Base-by-base conservation (phyloP, 768 basidiomycete genomes). In the Mycena albidolilacea region DNA sequence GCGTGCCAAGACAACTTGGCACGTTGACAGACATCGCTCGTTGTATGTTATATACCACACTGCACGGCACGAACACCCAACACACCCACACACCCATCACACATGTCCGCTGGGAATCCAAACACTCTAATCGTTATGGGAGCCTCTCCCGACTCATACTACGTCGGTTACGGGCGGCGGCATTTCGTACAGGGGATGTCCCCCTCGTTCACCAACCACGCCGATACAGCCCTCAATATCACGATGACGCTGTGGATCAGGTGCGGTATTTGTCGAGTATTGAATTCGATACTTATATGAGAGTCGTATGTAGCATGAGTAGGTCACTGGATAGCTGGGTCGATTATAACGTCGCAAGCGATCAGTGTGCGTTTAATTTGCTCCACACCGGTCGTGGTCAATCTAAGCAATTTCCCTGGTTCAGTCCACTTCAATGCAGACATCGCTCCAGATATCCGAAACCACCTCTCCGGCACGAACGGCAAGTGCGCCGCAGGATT, bases 81-180 rank as follows among this genome's bases (percentile, higher is more conserved):
- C 30, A 30, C 30, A 30, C 23, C 23, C 23, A 23, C 30, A 30
- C 30, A 30, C 30, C 30, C 30, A 30, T 30, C 30, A 30, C 30
- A 19, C 50, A 52, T 52, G 50, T 19, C 43, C 2, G 52, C 52
- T 23, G 48, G 67, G 19, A 62, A 61, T 46, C 58, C 67, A 5
- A 61, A 19, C 64, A 64, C 52, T 1, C 11, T 73, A 37, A 54
- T 73, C 64, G 63, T 73, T 9, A 37, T 74, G 5, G 73, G 73
- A 19, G 2, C 39, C n/a, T 35, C 59, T 0, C 69, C 69, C 0
- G 59, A 70, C 0, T 50, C 73, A 21, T 74, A 67, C 43, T 71
- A 35, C 30, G 46, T 74, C 37, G 73, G 73, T 1, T 39, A 70
- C 23, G 73, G 73, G 7, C 63, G 69, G 3, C 64, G 69, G 3